phyloP scores from a whole-genome alignment of 306 rosid species.

The Rubus idaeus region DNA sequence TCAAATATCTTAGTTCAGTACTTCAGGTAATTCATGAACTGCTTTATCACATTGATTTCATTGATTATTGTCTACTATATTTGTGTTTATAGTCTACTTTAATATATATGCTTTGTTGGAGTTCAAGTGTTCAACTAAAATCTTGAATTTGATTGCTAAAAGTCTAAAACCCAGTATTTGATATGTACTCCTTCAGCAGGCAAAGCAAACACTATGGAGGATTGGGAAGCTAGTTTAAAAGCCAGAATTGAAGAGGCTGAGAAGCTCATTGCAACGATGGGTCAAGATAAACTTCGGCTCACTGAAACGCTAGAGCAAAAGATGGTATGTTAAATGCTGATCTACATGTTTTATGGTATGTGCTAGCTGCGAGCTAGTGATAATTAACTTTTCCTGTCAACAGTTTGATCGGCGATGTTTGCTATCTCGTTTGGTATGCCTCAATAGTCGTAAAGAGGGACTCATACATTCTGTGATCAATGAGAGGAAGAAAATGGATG shows the following conservation, averaged over 20 bases:
- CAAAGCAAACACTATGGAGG: not conserved
- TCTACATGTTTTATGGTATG: not conserved
- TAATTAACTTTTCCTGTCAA: not conserved
- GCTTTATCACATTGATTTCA: not conserved
- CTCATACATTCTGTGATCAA: not conserved
- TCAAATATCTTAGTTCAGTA: not conserved
- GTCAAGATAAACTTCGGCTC: not conserved
- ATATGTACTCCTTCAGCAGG: not conserved
- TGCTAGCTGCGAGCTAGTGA: not conserved
- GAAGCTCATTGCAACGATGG: not conserved
- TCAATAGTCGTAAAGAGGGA: not conserved
- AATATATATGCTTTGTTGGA: not conserved
- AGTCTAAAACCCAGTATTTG: not conserved
- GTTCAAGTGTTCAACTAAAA: not conserved
- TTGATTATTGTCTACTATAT: not conserved
- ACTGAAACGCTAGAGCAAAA: not conserved
- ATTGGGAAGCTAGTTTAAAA: not conserved
- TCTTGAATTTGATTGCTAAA: not conserved
- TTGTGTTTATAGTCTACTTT: not conserved
- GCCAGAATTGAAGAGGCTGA: conserved; percentile 19
- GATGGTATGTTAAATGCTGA: not conserved
- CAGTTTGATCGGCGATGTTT: not conserved
- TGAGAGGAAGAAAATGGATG: not conserved
- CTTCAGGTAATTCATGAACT: not conserved
- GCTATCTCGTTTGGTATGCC: not conserved